Evolutionary conservation across 768 basidiomycete species (phyloP).

Genomic region (Paxillus ammoniavirescens): DNA sequence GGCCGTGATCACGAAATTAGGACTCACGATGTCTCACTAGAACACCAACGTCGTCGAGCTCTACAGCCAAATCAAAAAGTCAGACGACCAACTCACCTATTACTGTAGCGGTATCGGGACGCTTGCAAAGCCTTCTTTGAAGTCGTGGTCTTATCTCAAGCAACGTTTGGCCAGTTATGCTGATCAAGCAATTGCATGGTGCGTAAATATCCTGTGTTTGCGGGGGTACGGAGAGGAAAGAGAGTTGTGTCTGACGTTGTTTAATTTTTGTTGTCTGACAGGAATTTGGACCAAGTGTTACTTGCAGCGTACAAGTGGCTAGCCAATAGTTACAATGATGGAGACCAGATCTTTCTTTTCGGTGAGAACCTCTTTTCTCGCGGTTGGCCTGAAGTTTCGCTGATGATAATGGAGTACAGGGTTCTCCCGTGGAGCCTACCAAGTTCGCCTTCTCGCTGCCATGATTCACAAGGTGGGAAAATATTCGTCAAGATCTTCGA

Average conservation of each 20-base stretch:
- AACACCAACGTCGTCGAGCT: conserved; percentile 35
- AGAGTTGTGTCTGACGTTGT: neutral
- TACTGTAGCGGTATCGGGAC: conserved; percentile 30
- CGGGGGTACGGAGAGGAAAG: too few relatives aligned
- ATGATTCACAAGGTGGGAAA: conserved; percentile 35
- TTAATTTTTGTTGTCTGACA: conserved; percentile 5
- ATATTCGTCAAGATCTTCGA: too few relatives aligned
- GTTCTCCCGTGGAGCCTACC: conserved; percentile 43
- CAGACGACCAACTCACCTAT: conserved; percentile 20
- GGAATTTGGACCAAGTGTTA: conserved; percentile 30
- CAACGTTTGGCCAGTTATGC: conserved; percentile 22
- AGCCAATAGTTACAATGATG: conserved; percentile 27
- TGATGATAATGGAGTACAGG: conserved; percentile 21
- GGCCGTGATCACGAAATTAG: neutral
- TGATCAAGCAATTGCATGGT: conserved; percentile 35
- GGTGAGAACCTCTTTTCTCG: conserved; percentile 19
- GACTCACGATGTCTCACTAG: conserved; percentile 8
- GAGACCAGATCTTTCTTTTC: conserved; percentile 38
- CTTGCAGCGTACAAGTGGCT: conserved; percentile 33
- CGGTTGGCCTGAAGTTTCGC: neutral
- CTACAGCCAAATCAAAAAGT: conserved; percentile 18
- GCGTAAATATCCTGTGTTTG: neutral
- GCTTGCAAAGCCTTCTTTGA: conserved; percentile 7
- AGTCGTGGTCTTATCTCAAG: conserved; percentile 12
- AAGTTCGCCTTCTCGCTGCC: conserved; percentile 35